Percentiles rank a stretch among this genome's conserved stretches.
Evolutionary conservation across 169 alveolate genomes (phyloP).

Genomic region (Cyclospora cayetanensis): DNA sequence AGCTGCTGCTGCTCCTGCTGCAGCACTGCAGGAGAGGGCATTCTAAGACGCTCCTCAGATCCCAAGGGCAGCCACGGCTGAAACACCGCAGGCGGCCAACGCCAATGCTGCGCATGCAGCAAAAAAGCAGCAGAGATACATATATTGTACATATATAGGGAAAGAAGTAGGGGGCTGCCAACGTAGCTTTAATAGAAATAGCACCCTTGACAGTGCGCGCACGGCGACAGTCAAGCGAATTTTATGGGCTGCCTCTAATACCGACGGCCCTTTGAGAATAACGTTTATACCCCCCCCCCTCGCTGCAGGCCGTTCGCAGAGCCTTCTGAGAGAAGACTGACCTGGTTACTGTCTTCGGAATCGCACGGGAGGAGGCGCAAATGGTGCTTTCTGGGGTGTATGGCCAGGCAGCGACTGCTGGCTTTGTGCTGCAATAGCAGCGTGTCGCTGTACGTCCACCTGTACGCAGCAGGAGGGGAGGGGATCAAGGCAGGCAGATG

Average conservation of each 20-base stretch:
- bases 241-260: too few relatives aligned
- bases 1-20: constrained; percentile 38
- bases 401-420: neutral
- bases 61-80: neutral
- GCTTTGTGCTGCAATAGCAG: constrained; percentile 24
- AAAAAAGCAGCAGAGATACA: neutral
- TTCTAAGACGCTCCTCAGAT: neutral
- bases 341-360: neutral
- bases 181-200: too few relatives aligned
- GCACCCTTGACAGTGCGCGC: too few relatives aligned
- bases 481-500: neutral
- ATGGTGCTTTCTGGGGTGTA: neutral
- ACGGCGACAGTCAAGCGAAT: too few relatives aligned
- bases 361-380: constrained; percentile 16
- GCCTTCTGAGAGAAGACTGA: too few relatives aligned
- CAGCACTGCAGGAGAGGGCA: neutral
- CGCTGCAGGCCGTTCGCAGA: too few relatives aligned
- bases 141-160: too few relatives aligned
- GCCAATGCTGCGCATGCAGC: constrained; percentile 30
- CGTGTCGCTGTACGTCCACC: neutral
- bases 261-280: too few relatives aligned
- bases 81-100: constrained; percentile 16
- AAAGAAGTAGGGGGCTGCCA: too few relatives aligned
- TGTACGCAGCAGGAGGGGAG: neutral
- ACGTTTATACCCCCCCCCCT: too few relatives aligned